phyloP scores from a whole-genome alignment of 1,284 basidiomycete species.

The Inonotus obliquus region DNA sequence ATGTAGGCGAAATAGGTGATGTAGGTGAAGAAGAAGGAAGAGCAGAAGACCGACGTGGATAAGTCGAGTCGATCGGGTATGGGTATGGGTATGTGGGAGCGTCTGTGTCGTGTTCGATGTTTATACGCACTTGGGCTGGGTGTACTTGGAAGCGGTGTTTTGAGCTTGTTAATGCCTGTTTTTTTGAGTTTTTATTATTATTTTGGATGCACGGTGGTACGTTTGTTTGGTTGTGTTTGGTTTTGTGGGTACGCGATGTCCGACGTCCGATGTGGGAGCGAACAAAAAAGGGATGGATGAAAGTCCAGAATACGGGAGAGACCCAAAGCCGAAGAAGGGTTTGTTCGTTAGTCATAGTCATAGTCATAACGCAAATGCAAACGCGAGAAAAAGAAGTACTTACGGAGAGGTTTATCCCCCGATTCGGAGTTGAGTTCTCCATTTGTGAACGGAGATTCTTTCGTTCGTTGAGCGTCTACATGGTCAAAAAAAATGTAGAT shows the following conservation, averaged over 20 bases:
- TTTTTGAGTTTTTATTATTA: not conserved
- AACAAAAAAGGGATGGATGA: not conserved
- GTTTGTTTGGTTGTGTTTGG: not conserved
- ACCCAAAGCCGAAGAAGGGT: too few relatives aligned
- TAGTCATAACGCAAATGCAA: too few relatives aligned
- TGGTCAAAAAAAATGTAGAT: not conserved
- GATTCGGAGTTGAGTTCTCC: slow-evolving; percentile 5
- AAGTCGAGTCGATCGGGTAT: not conserved
- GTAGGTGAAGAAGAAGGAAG: too few relatives aligned
- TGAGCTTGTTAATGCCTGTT: slow-evolving; percentile 3
- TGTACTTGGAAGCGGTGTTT: slow-evolving; percentile 7
- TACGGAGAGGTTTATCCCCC: slow-evolving; percentile 4
- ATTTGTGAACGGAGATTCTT: slow-evolving; percentile 4
- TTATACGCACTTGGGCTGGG: slow-evolving; percentile 9
- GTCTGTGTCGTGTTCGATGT: slow-evolving; percentile 5
- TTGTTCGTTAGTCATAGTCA: too few relatives aligned
- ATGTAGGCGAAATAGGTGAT: too few relatives aligned
- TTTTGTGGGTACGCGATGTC: not conserved
- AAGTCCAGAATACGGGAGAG: too few relatives aligned
- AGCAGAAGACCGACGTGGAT: not conserved
- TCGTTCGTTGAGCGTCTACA: slow-evolving; percentile 13
- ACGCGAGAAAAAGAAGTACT: not conserved
- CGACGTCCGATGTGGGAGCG: not conserved
- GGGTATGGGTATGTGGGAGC: not conserved
- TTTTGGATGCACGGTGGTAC: not conserved